Conservation (phyloP, 495 filamentous ascomycete genomes). For the Penicillium turbatum region DNA sequence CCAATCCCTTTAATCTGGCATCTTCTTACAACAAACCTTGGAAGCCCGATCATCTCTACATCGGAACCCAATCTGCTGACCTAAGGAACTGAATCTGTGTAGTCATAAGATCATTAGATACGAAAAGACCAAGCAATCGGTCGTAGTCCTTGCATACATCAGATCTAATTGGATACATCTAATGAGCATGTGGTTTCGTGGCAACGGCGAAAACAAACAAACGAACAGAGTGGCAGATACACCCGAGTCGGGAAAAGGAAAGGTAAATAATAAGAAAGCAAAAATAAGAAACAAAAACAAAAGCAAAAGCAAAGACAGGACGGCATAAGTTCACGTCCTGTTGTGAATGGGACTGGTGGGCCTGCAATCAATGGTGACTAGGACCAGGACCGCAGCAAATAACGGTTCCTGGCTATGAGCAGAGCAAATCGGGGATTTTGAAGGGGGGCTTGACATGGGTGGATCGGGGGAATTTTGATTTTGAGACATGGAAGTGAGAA, state of each 20-base stretch:
- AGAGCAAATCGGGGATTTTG: slow-evolving; percentile 26
- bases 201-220: too few relatives aligned
- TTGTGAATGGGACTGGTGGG: slow-evolving; percentile 10
- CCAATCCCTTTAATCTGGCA: slow-evolving; percentile 6
- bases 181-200: too few relatives aligned
- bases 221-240: too few relatives aligned
- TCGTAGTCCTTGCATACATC: background rate
- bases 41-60: background rate
- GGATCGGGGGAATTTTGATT: background rate
- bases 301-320: background rate
- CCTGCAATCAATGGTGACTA: slow-evolving; percentile 15
- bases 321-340: slow-evolving; percentile 1
- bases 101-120: background rate
- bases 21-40: background rate
- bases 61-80: background rate
- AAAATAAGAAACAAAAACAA: background rate
- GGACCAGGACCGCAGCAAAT: slow-evolving; percentile 22
- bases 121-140: background rate
- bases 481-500: background rate
- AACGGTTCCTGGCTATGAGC: slow-evolving; percentile 21
- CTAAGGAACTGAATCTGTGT: background rate
- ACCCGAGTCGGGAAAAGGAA: too few relatives aligned
- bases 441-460: background rate
- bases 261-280: background rate
- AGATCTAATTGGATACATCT: background rate